Evolutionary conservation across 2,329 filamentous ascomycete genomes (phyloP).

Genomic region (Talaromyces verruculosus): DNA sequence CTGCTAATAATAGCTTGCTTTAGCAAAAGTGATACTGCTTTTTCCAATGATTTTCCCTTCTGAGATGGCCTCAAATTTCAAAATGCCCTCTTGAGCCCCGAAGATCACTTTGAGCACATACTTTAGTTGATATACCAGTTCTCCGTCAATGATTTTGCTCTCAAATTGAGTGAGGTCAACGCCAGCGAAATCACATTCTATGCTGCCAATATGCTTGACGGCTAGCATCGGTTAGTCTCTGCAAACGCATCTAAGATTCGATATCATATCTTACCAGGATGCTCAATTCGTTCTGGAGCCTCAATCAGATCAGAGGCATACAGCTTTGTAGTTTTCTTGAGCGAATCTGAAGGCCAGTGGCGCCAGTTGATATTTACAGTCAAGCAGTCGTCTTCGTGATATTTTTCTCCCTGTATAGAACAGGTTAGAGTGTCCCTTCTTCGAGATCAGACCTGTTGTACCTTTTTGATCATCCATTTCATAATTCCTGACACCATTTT

Average conservation of each 20-base stretch:
- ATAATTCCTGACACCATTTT: not conserved
- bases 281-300: not conserved
- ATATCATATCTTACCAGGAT: not conserved
- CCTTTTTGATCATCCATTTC: slow-evolving; percentile 10
- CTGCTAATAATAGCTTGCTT: not conserved
- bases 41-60: not conserved
- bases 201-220: not conserved
- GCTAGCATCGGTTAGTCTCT: not conserved
- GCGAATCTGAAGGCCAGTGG: not conserved
- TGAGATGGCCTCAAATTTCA: slow-evolving; percentile 4
- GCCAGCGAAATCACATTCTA: not conserved
- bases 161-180: not conserved
- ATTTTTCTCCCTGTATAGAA: not conserved
- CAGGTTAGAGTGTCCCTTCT: not conserved
- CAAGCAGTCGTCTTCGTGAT: not conserved
- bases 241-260: not conserved
- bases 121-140: not conserved
- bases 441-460: not conserved
- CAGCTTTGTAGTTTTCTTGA: not conserved
- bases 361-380: not conserved
- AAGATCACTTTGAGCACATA: not conserved
- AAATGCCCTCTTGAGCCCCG: slow-evolving; percentile 5
- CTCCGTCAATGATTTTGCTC: not conserved
- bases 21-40: slow-evolving; percentile 1
- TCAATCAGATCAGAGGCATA: not conserved